Evolutionary conservation across 495 filamentous ascomycete genomes (phyloP).

Genomic region (Penicillium arizonense): DNA sequence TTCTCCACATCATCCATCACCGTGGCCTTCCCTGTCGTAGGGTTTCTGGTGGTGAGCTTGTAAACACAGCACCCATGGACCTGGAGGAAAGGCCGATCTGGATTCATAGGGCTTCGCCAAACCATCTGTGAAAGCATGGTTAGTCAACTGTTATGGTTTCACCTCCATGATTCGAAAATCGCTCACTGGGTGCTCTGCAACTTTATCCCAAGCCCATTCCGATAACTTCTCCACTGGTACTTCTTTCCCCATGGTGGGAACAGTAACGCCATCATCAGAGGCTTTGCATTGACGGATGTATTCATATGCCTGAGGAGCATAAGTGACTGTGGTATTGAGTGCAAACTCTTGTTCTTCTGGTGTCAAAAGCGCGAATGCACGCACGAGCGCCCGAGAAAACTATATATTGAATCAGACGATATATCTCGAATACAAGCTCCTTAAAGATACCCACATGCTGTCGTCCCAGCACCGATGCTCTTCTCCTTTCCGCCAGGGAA

Average conservation of each 20-base stretch:
- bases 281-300: conserved; percentile 13
- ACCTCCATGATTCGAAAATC: neutral
- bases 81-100: conserved; percentile 11
- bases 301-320: conserved; percentile 12
- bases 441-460: conserved; percentile 3
- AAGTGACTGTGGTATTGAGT: conserved; percentile 11
- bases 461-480: conserved; percentile 7
- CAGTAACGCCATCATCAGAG: conserved; percentile 7
- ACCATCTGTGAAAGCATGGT: conserved; percentile 5
- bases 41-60: conserved; percentile 10
- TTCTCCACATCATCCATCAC: conserved; percentile 14
- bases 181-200: conserved; percentile 13
- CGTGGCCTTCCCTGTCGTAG: conserved; percentile 7
- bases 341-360: conserved; percentile 11
- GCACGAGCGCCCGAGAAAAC: conserved; percentile 14
- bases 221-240: conserved; percentile 7
- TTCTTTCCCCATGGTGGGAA: conserved; percentile 6
- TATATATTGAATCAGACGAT: neutral
- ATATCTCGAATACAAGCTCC: neutral
- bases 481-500: conserved; percentile 16
- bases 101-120: conserved; percentile 12
- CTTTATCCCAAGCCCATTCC: conserved; percentile 10
- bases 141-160: neutral
- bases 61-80: conserved; percentile 15
- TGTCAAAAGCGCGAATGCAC: conserved; percentile 3